Evolutionary conservation across 805 yeast genomes (phyloP), one percentile per base, ranked within the genome.

Genomic region (Candida railenensis): DNA sequence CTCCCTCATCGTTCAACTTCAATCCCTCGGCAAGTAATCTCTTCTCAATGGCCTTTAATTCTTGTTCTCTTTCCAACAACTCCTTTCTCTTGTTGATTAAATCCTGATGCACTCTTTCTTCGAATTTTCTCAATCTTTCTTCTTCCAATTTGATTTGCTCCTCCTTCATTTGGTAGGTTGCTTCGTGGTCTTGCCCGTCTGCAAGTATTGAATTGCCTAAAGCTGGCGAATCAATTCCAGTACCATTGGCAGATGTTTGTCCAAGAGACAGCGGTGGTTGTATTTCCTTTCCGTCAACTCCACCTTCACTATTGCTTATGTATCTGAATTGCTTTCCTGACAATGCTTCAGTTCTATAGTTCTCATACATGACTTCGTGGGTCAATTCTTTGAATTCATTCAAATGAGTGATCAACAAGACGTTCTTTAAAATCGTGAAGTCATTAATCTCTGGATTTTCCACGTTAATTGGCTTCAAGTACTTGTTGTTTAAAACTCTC

Each of bases 61-160:
- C 96, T 57, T 82, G 80, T 66, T 90, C 97, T 61, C 96, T 81
- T 54, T 83, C 87, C 62, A 87, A 76, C 50, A 90, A 78, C 66
- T 90, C 97, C 59, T 84, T 83, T 56, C 94, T 78, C 73, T 90
- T 88, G 63, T 77, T 76, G 61, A 86, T 73, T 62, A 90, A 75
- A 65, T 89, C 96, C 61, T 85, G 87, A 68, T 90, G 96, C 21
- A 90, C 95, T 56, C 94, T 77, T 66, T 85, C 89, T 69, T 90
- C 97, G 63, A 87, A 88, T 38, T 88, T 87, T 59, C 78, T 83
- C 60, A 90, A 76, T 68, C 95, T 80, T 67, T 88, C 96, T 69
- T 90, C 97, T 67, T 90, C 97, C 44, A 85, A 72, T 58, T 87
- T 83, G 58, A 89, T 87, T 68, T 89, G 95, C 67, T 89, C 96